Base-by-base conservation (phyloP, 1,284 basidiomycete species). In the Papiliotrema flavescens region DNA sequence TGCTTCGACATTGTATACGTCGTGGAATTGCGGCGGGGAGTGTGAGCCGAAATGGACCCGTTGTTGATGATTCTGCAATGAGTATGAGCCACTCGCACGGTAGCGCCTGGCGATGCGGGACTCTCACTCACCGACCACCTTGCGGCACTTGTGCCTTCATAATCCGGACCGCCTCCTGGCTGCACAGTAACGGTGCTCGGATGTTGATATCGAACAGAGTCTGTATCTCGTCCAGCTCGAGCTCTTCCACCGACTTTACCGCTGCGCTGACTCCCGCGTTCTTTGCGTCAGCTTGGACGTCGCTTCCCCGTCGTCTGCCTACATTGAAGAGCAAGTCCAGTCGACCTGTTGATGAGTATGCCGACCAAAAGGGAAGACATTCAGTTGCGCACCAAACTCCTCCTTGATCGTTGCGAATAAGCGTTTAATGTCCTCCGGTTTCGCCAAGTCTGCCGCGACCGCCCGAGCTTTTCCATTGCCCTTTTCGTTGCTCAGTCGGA, bases 1-100 rank as follows among this genome's bases (percentile, higher is more conserved):
- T 90, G 87, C 69, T 90, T 90, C 4, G 86, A 85, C 43, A 82
- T 77, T 0, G 86, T 85, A 68, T 90, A 89, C 0, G 86, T 80
- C 2, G 78, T 76, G 0, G 84, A 54, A 14, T 49, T 23, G 2
- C 85, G 85, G 24, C 88, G 81, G 1, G 88, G 88, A 2, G 82
- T 78, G 61, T 86, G 82, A 0, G 87, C 86, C 0, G 86, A 83
- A 42, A 90, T 79, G n/a, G 85, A 88, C 3, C 87, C 87, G 59
- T 89, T 89, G 76, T 89, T 89, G 75, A 89, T 87, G 62, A 90
- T 86, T n/a, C 85, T 61, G 34, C 8, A 32, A 32, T 32, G 6
- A 32, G 28, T 11, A 11, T 11, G 28, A 32, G 28, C 6, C 28
- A 11, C 6, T 6, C 11, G 28, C n/a, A 32, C 28, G 28, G 28